Evolutionary conservation across 169 alveolate species (phyloP), one percentile per base, ranked within the genome.

Genomic region (Plasmodium gallinaceum): DNA sequence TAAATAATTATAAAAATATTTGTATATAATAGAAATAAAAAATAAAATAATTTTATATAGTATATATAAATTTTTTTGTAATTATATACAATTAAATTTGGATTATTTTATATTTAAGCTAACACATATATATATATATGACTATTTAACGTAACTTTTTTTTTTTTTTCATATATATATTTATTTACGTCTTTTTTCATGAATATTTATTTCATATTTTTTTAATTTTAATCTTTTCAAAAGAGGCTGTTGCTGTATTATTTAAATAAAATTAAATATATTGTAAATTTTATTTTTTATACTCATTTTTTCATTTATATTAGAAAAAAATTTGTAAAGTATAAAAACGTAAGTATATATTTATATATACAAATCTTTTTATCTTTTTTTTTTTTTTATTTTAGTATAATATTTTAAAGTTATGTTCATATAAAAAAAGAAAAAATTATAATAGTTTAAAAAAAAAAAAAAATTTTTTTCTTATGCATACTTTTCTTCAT

Each of bases 171-270:
- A n/a, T 14, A 60, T 24, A 24, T 61, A 37, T 61, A 61, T 54
- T 12, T 54, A 54, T 26, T 65, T 39, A 39, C 32, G 22, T 65
- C 32, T 65, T 39, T 26, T 12, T 54, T 14, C 57, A 12, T 32
- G 0, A 39, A 9, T 16, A 12, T 12, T 32, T 65, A 32, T 32
- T 32, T 32, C 39, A 32, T 65, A 26, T 26, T 39, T 39, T 32
- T 65, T 65, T 65, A 65, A 32, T 65, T 65, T 65, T 65, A 65
- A 65, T 37, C 37, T 65, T 65, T 65, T 39, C 37, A 65, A 65
- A 39, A 65, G 70, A 61, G 58, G 74, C 74, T 65, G 48, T 65
- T 26, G 74, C 54, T 65, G 74, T 65, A 37, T 65, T 32, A 65
- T 65, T 65, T 65, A 37, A 65, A 65, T 24, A 65, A 37, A 9